These are phyloP conservation scores for Arthrobotrys pseudoclavata DNA, from an alignment of 2,329 filamentous ascomycete genomes.

Conservation along the genomic window DNA sequence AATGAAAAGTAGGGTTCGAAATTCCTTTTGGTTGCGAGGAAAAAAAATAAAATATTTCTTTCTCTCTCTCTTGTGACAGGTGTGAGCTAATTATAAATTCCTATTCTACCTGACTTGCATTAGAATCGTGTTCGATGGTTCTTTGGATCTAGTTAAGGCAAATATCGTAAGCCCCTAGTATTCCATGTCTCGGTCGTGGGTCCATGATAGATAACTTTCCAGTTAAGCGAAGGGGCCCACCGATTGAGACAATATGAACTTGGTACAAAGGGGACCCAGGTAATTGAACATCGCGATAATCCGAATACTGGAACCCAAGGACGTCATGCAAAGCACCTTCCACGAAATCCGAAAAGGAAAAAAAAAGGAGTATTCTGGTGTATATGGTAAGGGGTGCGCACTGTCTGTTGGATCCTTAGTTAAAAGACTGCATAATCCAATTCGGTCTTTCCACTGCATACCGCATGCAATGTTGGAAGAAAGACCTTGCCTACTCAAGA, in stretches of 20 bases:
- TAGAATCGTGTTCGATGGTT: conserved; percentile 16
- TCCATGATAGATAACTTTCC: conserved; percentile 18
- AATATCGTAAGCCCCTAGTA: conserved; percentile 8
- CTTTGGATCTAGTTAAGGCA: conserved; percentile 16
- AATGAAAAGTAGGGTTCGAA: background rate
- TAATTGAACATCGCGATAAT: conserved; percentile 42
- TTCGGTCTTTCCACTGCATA: background rate
- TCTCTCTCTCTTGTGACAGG: conserved; percentile 1
- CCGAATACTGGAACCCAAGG: conserved; percentile 3
- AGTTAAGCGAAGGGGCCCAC: conserved; percentile 46
- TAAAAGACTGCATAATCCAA: conserved; percentile 17
- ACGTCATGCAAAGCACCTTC: conserved; percentile 25
- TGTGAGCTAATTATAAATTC: conserved; percentile 46
- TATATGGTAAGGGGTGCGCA: too few relatives aligned
- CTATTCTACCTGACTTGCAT: conserved; percentile 38
- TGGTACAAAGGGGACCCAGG: conserved; percentile 18
- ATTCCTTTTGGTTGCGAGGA: conserved; percentile 5
- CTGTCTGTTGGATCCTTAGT: conserved; percentile 9
- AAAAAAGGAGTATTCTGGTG: background rate
- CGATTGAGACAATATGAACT: conserved; percentile 43
- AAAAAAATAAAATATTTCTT: background rate
- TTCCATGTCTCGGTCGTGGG: conserved; percentile 23
- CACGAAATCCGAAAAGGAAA: background rate
- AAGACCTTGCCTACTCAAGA: conserved; percentile 12
- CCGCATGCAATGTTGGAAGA: conserved; percentile 21